Base-by-base conservation (phyloP, 139 green algal species). In the Pleodorina starrii region DNA sequence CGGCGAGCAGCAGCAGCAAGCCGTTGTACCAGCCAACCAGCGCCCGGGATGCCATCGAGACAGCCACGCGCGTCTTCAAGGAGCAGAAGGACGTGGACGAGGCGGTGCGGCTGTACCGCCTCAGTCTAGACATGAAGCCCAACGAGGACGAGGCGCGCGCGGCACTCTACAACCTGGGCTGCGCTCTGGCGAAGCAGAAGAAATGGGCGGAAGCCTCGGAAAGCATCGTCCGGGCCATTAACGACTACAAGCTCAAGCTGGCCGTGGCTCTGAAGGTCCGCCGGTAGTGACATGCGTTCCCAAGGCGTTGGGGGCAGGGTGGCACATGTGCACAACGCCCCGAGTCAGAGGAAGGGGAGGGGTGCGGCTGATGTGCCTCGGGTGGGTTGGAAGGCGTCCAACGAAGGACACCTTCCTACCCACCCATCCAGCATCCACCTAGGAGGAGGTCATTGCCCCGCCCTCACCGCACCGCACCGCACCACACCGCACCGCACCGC, bases 151-250 rank as follows among this genome's bases (percentile, higher is more conserved):
- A 99, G 87, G 95, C 96, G 3, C 73, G 93, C 12, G 98, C 98
- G 32, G 98, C 97, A 6, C 86, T 96, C 35, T 99, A 99, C 92
- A 99, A 99, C 94, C 86, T 93, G 32, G 98, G 96, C 32, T 99
- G 98, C 80, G 95, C 93, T 21, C 93, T 96, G 36, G 93, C 94
- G 5, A 95, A 96, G 90, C 92, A 96, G 48, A 94, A 96, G 81
- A 92, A 96, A 80, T 99, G 93, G 90, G 87, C 96, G 57, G 83
- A 94, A 27, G 97, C 97, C 3, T 87, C 94, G 14, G 95, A 97
- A 40, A 86, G 91, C 16, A 90, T 99, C 2, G 87, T 93, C 10
- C 42, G 68, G 12, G 97, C 96, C 5, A 91, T 98, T 60, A 98
- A 98, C 54, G 92, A 97, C 0, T 95, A 98, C 90, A 90, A 93